Evolutionary conservation across 139 green algal genomes (phyloP).

Genomic region (Coccomyxa sp.): DNA sequence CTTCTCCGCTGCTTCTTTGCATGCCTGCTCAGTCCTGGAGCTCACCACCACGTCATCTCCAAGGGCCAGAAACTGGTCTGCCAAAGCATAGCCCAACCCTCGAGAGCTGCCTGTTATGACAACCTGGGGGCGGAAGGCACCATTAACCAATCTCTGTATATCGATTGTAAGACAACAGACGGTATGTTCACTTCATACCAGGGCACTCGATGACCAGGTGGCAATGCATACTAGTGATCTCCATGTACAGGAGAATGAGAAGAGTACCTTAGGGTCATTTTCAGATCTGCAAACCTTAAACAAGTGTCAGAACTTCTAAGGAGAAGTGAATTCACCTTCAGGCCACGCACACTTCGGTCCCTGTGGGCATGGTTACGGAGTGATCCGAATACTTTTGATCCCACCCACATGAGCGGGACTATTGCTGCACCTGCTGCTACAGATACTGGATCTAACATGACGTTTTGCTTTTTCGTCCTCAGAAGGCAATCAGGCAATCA

Average conservation of each 20-base stretch:
- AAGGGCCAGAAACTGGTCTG: slow-evolving; percentile 45
- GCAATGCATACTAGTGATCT: no score
- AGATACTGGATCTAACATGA: neutral
- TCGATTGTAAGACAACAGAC: no score
- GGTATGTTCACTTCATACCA: no score
- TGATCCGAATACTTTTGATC: slow-evolving; percentile 1
- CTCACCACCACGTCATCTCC: slow-evolving; percentile 54
- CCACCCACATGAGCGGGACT: slow-evolving; percentile 9
- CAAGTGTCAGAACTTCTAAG: neutral
- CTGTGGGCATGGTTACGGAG: neutral
- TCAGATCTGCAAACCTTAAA: no score
- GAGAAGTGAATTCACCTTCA: neutral
- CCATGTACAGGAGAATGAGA: no score
- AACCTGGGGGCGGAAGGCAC: slow-evolving; percentile 9
- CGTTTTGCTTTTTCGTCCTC: no score
- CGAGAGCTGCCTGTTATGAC: slow-evolving; percentile 35
- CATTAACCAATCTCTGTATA: no score
- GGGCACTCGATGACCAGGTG: no score
- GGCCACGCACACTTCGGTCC: neutral
- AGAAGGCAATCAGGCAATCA: no score
- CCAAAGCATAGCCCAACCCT: slow-evolving; percentile 54
- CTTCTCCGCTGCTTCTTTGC: slow-evolving; percentile 6
- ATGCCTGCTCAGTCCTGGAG: slow-evolving; percentile 21
- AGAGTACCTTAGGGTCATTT: no score
- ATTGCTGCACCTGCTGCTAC: slow-evolving; percentile 5